phyloP scores from a whole-genome alignment of 352 stramenopile genomes.

The Phytophthora nicotianae region DNA sequence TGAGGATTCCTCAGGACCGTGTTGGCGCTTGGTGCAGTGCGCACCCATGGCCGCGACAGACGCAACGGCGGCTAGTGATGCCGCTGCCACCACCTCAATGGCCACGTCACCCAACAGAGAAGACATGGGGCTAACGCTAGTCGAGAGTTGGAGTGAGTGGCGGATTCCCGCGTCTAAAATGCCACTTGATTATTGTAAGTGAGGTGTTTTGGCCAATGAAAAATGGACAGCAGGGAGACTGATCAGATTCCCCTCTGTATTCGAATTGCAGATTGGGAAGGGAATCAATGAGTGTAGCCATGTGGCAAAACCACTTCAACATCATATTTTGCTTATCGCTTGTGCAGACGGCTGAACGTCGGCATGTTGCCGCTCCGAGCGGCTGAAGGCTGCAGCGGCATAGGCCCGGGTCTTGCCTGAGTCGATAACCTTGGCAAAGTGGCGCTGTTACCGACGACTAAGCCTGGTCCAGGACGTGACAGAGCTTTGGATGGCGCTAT shows the following conservation, averaged over 20 bases:
- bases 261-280: slow-evolving; percentile 10
- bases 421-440: slow-evolving; percentile 42
- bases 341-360: slow-evolving; percentile 69
- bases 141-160: slow-evolving; percentile 10
- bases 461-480: slow-evolving; percentile 8
- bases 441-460: slow-evolving; percentile 15
- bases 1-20: slow-evolving; percentile 1
- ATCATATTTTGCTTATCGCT: slow-evolving; percentile 30
- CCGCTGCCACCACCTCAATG: slow-evolving; percentile 54
- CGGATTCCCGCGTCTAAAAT: background rate
- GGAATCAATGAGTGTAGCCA: slow-evolving; percentile 6
- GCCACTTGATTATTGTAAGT: slow-evolving; percentile 16
- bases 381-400: slow-evolving; percentile 49
- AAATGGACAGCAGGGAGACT: slow-evolving; percentile 1
- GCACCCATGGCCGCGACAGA: slow-evolving; percentile 42
- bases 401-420: slow-evolving; percentile 20
- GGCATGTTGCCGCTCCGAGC: slow-evolving; percentile 49
- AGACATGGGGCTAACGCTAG: background rate
- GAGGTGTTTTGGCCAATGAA: slow-evolving; percentile 7
- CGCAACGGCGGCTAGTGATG: slow-evolving; percentile 48
- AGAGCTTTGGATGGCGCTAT: slow-evolving; percentile 1
- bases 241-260: slow-evolving; percentile 13
- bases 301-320: slow-evolving; percentile 26
- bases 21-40: slow-evolving; percentile 39
- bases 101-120: slow-evolving; percentile 38